These are phyloP conservation scores for Microdochium bolleyi DNA, from an alignment of 2,329 filamentous ascomycete species.

Conservation along the genomic window DNA sequence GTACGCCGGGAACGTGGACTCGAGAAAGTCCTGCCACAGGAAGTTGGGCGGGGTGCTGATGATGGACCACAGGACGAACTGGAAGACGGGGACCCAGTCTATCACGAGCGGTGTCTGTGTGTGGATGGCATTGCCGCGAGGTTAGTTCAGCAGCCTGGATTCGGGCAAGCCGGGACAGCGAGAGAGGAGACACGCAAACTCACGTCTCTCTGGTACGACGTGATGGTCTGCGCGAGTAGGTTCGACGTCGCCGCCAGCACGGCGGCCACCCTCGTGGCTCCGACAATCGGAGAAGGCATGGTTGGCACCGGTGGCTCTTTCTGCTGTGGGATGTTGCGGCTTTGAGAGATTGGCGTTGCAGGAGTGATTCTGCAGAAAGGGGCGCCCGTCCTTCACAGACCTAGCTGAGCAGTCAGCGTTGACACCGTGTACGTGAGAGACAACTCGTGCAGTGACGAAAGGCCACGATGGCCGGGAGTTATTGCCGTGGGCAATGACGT, in stretches of 20 bases:
- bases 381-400: no score
- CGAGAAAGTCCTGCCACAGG: constrained; percentile 75
- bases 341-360: no score
- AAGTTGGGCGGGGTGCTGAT: constrained; percentile 77
- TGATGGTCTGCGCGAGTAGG: constrained; percentile 63
- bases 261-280: constrained; percentile 57
- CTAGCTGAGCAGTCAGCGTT: no score
- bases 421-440: no score
- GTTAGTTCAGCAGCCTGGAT: not conserved
- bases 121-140: not conserved
- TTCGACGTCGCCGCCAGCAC: constrained; percentile 61
- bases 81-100: constrained; percentile 60
- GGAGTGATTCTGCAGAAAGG: no score
- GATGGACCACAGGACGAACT: constrained; percentile 68
- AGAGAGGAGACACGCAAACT: constrained; percentile 7
- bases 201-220: constrained; percentile 53
- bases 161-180: not conserved
- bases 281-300: constrained; percentile 41
- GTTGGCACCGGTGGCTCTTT: constrained; percentile 17
- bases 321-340: not conserved
- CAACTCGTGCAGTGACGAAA: no score
- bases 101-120: constrained; percentile 50
- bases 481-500: no score
- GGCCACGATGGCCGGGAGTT: no score
- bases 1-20: constrained; percentile 64